Evolutionary conservation across 1,284 basidiomycete species (phyloP).

Genomic region (Coriolopsis trogii): DNA sequence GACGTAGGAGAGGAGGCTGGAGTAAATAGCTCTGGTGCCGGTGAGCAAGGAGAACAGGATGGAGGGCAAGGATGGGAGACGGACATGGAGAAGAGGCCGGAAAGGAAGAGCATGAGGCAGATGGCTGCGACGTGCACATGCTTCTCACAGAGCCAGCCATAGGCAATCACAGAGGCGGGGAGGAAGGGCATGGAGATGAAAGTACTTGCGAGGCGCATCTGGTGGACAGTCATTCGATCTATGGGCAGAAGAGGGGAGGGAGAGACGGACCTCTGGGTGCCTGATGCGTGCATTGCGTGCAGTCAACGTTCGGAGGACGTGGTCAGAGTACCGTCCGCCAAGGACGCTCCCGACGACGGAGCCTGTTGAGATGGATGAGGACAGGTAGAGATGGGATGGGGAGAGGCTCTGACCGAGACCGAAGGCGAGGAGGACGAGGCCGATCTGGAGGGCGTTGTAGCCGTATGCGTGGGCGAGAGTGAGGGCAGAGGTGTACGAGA

Average conservation of each 20-base stretch:
- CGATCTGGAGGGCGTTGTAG: slow-evolving; percentile 73
- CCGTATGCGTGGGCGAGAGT: slow-evolving; percentile 67
- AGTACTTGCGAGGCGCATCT: slow-evolving; percentile 78
- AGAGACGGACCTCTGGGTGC: slow-evolving; percentile 62
- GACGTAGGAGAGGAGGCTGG: slow-evolving; percentile 73
- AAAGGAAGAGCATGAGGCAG: slow-evolving; percentile 63
- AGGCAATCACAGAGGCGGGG: slow-evolving; percentile 64
- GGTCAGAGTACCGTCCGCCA: slow-evolving; percentile 82
- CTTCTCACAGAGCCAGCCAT: slow-evolving; percentile 76
- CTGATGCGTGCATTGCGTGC: slow-evolving; percentile 61
- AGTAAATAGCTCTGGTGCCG: slow-evolving; percentile 74
- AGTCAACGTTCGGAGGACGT: slow-evolving; percentile 57
- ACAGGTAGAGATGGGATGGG: neutral
- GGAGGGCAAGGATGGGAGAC: neutral
- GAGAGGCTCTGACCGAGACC: slow-evolving; percentile 57
- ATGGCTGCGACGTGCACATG: slow-evolving; percentile 65
- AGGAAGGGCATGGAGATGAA: slow-evolving; percentile 55
- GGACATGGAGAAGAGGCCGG: slow-evolving; percentile 74
- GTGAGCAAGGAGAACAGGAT: slow-evolving; percentile 2
- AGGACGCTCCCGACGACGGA: slow-evolving; percentile 70
- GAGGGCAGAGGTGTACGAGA: slow-evolving; percentile 73
- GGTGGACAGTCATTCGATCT: neutral
- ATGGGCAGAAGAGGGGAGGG: neutral
- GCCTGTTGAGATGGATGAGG: slow-evolving; percentile 42
- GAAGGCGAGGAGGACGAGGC: slow-evolving; percentile 75